phyloP scores from a whole-genome alignment of 495 filamentous ascomycete species.

The Penicillium riverlandense region DNA sequence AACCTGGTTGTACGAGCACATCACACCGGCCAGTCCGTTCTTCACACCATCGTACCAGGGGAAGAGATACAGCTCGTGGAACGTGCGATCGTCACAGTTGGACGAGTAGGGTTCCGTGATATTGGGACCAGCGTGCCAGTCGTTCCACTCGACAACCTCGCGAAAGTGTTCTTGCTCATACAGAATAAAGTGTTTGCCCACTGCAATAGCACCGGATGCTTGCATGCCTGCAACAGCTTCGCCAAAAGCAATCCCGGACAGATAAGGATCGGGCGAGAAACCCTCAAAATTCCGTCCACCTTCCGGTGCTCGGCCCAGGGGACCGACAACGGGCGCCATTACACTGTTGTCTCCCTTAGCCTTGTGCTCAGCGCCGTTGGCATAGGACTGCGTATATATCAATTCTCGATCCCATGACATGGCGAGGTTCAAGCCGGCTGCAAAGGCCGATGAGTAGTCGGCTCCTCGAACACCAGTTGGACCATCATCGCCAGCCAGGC shows the following conservation, averaged over 20 bases:
- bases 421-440: constrained; percentile 51
- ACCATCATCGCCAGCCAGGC: constrained; percentile 49
- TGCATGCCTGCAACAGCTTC: constrained; percentile 51
- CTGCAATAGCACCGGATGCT: constrained; percentile 48
- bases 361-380: constrained; percentile 49
- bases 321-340: constrained; percentile 45
- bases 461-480: constrained; percentile 44
- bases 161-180: constrained; percentile 50
- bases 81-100: constrained; percentile 57
- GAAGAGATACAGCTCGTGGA: constrained; percentile 82
- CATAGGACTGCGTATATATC: constrained; percentile 57
- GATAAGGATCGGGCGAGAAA: constrained; percentile 59
- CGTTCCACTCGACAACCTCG: constrained; percentile 20
- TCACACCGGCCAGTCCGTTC: constrained; percentile 53
- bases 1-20: constrained; percentile 65
- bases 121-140: constrained; percentile 69
- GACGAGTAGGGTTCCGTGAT: constrained; percentile 59
- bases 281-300: constrained; percentile 68
- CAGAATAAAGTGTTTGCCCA: constrained; percentile 51
- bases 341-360: constrained; percentile 47
- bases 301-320: constrained; percentile 42
- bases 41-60: constrained; percentile 59
- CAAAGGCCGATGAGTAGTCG: constrained; percentile 46
- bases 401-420: constrained; percentile 63
- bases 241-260: constrained; percentile 47